Conservation (phyloP, 2,329 filamentous ascomycete species). For the Colletotrichum filicis region DNA sequence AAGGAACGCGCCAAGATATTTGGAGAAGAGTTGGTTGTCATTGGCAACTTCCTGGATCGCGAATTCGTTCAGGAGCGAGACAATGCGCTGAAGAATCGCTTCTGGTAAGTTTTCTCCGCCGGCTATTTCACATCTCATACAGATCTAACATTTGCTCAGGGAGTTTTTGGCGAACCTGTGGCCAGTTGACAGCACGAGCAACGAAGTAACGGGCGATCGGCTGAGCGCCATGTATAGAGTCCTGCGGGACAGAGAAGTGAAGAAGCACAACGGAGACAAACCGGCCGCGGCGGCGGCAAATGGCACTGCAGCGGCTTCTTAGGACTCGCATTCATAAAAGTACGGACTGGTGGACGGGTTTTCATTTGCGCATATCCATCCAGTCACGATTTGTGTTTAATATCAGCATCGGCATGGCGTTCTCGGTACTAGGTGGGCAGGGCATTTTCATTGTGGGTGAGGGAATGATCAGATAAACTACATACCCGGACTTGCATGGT, state of each 20-base stretch:
- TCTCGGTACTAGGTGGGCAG: conserved; percentile 29
- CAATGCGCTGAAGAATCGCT: conserved; percentile 36
- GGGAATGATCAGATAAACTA: conserved; percentile 38
- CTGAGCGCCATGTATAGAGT: conserved; percentile 58
- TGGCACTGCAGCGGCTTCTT: conserved; percentile 34
- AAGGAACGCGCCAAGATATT: conserved; percentile 71
- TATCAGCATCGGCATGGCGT: conserved; percentile 37
- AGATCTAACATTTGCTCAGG: conserved; percentile 41
- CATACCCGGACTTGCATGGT: conserved; percentile 37
- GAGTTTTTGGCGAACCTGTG: conserved; percentile 58
- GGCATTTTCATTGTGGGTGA: conserved; percentile 33
- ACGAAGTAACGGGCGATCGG: conserved; percentile 55
- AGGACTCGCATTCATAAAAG: conserved; percentile 25
- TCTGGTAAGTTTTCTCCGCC: conserved; percentile 31
- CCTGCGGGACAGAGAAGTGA: conserved; percentile 47
- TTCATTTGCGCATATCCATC: conserved; percentile 21
- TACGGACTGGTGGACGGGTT: conserved; percentile 7
- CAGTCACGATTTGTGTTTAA: conserved; percentile 26
- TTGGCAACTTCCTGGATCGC: conserved; percentile 70
- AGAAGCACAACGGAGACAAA: conserved; percentile 32
- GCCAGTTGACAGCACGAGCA: conserved; percentile 58
- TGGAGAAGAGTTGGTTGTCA: conserved; percentile 68
- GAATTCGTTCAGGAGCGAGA: conserved; percentile 50
- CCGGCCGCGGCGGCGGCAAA: conserved; percentile 27
- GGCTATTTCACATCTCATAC: background rate